Conservation (phyloP, 2,329 filamentous ascomycete genomes). For the Cytospora paraplurivora region DNA sequence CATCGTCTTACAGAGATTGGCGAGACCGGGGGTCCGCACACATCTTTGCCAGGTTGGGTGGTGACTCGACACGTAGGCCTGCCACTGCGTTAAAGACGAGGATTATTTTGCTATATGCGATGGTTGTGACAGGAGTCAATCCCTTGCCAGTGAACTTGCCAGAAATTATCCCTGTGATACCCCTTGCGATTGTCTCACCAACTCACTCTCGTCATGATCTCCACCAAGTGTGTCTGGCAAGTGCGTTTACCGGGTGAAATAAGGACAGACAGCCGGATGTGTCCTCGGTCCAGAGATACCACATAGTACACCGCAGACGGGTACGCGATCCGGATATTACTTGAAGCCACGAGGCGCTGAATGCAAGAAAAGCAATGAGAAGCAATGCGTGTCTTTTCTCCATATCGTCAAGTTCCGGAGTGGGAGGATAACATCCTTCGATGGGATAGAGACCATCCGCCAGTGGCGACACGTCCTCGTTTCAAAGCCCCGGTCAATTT, state of each 20-base stretch:
- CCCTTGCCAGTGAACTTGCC: neutral
- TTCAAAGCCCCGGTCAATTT: no score
- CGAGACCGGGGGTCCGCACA: slow-evolving; percentile 2
- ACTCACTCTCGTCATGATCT: neutral
- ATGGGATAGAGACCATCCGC: neutral
- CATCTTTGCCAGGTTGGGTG: no score
- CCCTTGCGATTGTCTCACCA: no score
- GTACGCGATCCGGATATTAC: neutral
- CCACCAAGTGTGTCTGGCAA: neutral
- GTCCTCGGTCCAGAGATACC: no score
- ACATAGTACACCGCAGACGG: neutral
- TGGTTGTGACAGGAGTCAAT: neutral
- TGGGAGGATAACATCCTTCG: neutral
- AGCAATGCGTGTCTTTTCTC: neutral
- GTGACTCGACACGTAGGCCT: neutral
- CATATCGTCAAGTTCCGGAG: neutral
- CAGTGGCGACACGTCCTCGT: neutral
- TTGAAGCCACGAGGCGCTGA: neutral
- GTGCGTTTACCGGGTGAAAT: neutral
- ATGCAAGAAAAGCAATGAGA: neutral
- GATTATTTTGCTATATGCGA: neutral
- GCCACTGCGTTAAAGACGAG: neutral
- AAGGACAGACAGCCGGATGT: no score
- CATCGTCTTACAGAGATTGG: slow-evolving; percentile 15
- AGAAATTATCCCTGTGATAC: no score